These are phyloP conservation scores for Vanilla planifolia DNA, from an alignment of 106 monocot species.

Conservation along the genomic window DNA sequence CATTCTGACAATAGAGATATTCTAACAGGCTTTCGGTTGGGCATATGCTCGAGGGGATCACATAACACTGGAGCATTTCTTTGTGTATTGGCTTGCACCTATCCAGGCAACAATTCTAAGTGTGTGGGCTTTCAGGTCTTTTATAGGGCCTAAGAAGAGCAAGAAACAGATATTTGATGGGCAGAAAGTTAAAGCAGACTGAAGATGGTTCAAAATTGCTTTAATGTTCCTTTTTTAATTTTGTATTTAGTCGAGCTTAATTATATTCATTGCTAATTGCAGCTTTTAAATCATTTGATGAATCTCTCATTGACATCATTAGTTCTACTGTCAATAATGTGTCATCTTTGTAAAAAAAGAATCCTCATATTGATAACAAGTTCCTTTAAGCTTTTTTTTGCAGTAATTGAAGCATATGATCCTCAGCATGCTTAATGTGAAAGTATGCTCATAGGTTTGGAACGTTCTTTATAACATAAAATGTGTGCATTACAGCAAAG, in stretches of 20 bases:
- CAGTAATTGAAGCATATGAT: too few relatives aligned
- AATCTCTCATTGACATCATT: neutral
- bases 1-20: too few relatives aligned
- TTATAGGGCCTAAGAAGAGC: conserved; percentile 26
- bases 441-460: too few relatives aligned
- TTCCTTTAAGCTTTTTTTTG: too few relatives aligned
- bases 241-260: neutral
- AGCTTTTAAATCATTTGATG: neutral
- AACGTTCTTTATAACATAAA: too few relatives aligned
- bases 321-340: too few relatives aligned
- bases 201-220: conserved; percentile 4
- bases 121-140: conserved; percentile 35
- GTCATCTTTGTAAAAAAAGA: too few relatives aligned
- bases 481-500: too few relatives aligned
- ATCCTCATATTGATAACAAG: too few relatives aligned
- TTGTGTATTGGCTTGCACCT: conserved; percentile 78
- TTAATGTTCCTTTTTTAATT: neutral
- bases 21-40: conserved; percentile 71
- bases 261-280: neutral
- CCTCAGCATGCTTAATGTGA: too few relatives aligned
- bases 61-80: conserved; percentile 50
- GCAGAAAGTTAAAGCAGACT: conserved; percentile 37
- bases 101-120: conserved; percentile 55
- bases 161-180: conserved; percentile 21
- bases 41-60: conserved; percentile 76